These are phyloP conservation scores for Sapria himalayana DNA, from an alignment of 345 rosid species.

Conservation along the genomic window DNA sequence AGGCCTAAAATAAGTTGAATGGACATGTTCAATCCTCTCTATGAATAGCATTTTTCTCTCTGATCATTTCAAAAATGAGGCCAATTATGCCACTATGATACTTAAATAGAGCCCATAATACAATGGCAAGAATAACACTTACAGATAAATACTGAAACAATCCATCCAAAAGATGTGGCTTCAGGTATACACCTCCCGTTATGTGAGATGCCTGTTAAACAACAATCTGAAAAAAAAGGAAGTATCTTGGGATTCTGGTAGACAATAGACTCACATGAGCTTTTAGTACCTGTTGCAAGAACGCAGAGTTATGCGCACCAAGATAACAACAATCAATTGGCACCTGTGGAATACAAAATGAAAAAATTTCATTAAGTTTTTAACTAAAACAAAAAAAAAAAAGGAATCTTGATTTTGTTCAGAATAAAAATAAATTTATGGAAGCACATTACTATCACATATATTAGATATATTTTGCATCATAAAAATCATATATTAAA, in stretches of 20 bases:
- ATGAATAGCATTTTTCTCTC: too few species aligned
- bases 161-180: constrained; percentile 80
- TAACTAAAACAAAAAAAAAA: not conserved
- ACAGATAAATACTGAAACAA: constrained; percentile 72
- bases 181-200: constrained; percentile 75
- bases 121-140: too few species aligned
- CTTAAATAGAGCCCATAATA: too few species aligned
- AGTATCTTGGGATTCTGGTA: too few species aligned
- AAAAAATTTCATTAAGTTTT: not conserved
- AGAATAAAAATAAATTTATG: not conserved
- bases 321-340: constrained; percentile 85
- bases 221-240: constrained; percentile 7
- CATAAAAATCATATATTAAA: too few species aligned
- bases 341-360: constrained; percentile 25
- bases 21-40: too few species aligned
- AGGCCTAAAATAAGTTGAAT: too few species aligned
- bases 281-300: constrained; percentile 68
- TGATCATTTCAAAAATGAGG: too few species aligned
- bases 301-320: constrained; percentile 70
- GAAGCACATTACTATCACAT: not conserved
- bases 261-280: not conserved
- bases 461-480: too few species aligned
- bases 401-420: not conserved
- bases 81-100: too few species aligned
- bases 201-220: constrained; percentile 66